A percentile compares a stretch with the other conserved stretches of the same genome.
Evolutionary conservation across 2,329 filamentous ascomycete species (phyloP).

Genomic region (Cercospora berteroae): DNA sequence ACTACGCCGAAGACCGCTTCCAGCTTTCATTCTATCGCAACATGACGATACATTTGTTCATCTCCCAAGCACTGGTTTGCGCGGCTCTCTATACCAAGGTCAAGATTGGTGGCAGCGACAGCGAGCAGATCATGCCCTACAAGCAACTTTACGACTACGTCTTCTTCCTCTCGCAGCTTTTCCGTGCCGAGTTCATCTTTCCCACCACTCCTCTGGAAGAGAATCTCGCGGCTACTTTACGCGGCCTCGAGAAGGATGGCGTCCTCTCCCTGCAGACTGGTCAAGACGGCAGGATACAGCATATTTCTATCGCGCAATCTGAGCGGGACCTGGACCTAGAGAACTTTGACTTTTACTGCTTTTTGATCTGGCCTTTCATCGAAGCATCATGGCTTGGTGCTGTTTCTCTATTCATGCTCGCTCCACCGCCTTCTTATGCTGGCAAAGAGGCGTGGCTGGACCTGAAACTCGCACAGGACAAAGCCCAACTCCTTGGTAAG

Average conservation of each 20-base stretch:
- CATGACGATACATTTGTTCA: slow-evolving; percentile 98
- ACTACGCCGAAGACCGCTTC: slow-evolving; percentile 89
- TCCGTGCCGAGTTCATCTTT: slow-evolving; percentile 96
- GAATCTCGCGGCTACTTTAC: slow-evolving; percentile 79
- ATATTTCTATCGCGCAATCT: slow-evolving; percentile 69
- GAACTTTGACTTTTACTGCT: slow-evolving; percentile 98
- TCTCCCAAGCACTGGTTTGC: slow-evolving; percentile 86
- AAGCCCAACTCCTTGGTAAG: slow-evolving; percentile 77
- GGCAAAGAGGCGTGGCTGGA: slow-evolving; percentile 66
- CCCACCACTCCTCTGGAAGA: slow-evolving; percentile 75
- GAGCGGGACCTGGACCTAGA: slow-evolving; percentile 80
- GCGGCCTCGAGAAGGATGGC: slow-evolving; percentile 72
- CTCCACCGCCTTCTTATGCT: slow-evolving; percentile 56
- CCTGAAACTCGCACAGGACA: slow-evolving; percentile 57
- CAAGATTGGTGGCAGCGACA: slow-evolving; percentile 82
- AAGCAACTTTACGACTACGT: slow-evolving; percentile 73
- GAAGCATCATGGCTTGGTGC: slow-evolving; percentile 91
- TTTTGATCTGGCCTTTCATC: slow-evolving; percentile 97
- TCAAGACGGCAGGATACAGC: slow-evolving; percentile 55
- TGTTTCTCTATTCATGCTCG: slow-evolving; percentile 81
- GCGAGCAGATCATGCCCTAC: slow-evolving; percentile 64
- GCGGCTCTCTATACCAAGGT: slow-evolving; percentile 86
- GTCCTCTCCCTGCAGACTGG: slow-evolving; percentile 67
- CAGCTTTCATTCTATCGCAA: slow-evolving; percentile 98
- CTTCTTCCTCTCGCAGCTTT: slow-evolving; percentile 85